These are phyloP conservation scores for Trypanosoma vivax DNA, from an alignment of 208 protist genomes.

Conservation along the genomic window DNA sequence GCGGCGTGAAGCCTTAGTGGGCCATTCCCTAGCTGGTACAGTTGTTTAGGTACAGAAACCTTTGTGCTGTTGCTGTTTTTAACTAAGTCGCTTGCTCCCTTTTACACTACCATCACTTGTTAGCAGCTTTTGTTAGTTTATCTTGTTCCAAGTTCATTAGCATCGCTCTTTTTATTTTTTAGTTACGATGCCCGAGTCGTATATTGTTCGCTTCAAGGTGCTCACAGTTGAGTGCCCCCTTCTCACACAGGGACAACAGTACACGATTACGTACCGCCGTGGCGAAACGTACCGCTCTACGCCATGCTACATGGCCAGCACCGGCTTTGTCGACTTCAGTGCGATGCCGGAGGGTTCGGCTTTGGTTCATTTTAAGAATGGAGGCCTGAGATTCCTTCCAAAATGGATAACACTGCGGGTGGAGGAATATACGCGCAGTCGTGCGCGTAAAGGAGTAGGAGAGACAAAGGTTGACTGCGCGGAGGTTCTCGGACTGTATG, in stretches of 20 bases:
- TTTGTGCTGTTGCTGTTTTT: not conserved
- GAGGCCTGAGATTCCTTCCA: slow-evolving; percentile 46
- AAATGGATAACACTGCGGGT: slow-evolving; percentile 81
- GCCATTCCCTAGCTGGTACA: too few species aligned
- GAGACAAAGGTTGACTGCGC: slow-evolving; percentile 71
- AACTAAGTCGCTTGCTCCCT: not conserved
- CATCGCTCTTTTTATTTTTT: not conserved
- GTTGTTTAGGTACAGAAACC: not conserved
- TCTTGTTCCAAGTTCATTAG: too few species aligned
- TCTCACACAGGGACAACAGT: slow-evolving; percentile 66
- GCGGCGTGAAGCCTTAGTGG: too few species aligned
- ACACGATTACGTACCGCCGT: slow-evolving; percentile 72
- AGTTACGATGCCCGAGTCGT: slow-evolving; percentile 32
- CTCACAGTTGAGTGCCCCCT: slow-evolving; percentile 49
- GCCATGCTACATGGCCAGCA: slow-evolving; percentile 57
- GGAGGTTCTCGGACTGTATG: slow-evolving; percentile 26
- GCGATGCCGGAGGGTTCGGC: slow-evolving; percentile 77
- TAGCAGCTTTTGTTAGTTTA: slow-evolving; percentile 5
- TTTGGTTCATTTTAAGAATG: slow-evolving; percentile 72
- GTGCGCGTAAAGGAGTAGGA: slow-evolving; percentile 53
- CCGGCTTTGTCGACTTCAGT: slow-evolving; percentile 66
- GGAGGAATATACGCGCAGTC: slow-evolving; percentile 71
- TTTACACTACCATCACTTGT: not conserved
- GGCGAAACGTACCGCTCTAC: slow-evolving; percentile 66
- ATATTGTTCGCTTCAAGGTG: slow-evolving; percentile 79